Percentiles rank a stretch among this genome's conserved stretches.
These are phyloP conservation scores for Xylaria nigripes DNA, from an alignment of 495 filamentous ascomycete genomes.

Conservation along the genomic window DNA sequence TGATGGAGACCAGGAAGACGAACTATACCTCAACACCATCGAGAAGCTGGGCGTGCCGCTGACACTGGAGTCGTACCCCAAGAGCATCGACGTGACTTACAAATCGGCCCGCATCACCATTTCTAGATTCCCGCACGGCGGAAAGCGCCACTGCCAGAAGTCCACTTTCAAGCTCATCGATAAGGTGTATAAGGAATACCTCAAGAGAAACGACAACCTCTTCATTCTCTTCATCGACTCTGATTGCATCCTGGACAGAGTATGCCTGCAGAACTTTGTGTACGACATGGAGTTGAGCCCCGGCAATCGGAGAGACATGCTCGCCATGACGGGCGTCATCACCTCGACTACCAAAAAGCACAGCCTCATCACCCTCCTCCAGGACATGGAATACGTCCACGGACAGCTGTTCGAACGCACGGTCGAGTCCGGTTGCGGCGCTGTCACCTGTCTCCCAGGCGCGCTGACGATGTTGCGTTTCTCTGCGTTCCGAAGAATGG, in stretches of 20 bases:
- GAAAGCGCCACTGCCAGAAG: slow-evolving; percentile 92
- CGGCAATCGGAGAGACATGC: slow-evolving; percentile 84
- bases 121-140: slow-evolving; percentile 87
- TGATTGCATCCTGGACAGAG: slow-evolving; percentile 87
- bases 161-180: slow-evolving; percentile 91
- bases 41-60: slow-evolving; percentile 80
- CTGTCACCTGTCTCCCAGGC: slow-evolving; percentile 91
- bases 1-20: slow-evolving; percentile 82
- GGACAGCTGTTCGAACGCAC: slow-evolving; percentile 96
- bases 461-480: slow-evolving; percentile 93
- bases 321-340: slow-evolving; percentile 98
- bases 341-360: slow-evolving; percentile 89
- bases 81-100: slow-evolving; percentile 86
- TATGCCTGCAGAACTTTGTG: slow-evolving; percentile 96
- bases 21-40: slow-evolving; percentile 82
- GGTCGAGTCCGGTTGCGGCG: slow-evolving; percentile 90
- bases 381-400: slow-evolving; percentile 98
- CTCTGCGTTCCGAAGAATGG: slow-evolving; percentile 94
- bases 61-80: slow-evolving; percentile 68
- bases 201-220: slow-evolving; percentile 81
- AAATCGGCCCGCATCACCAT: slow-evolving; percentile 77
- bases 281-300: slow-evolving; percentile 99
- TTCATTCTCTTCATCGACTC: slow-evolving; percentile 98
- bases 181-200: slow-evolving; percentile 82
- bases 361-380: slow-evolving; percentile 80